These are phyloP conservation scores for Mycena vitilis DNA, from an alignment of 768 basidiomycete species.

Conservation along the genomic window DNA sequence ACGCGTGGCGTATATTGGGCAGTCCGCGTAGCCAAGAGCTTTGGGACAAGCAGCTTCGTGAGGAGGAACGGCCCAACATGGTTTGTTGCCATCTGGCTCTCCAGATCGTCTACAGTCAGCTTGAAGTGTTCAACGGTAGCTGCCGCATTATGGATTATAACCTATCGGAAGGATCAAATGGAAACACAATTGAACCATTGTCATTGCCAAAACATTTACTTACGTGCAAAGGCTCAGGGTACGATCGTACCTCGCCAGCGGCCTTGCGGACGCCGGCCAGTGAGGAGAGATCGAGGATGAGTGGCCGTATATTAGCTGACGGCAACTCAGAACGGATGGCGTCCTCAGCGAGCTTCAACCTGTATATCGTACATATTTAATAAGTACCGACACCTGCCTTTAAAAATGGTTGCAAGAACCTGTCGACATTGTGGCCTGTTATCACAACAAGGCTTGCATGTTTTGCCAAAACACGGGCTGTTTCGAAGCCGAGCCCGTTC, in stretches of 20 bases:
- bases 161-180: neutral
- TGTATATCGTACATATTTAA: neutral
- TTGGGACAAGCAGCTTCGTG: conserved; percentile 9
- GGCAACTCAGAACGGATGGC: conserved; percentile 5
- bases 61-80: conserved; percentile 20
- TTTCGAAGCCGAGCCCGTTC: conserved; percentile 16
- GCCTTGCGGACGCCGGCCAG: conserved; percentile 12
- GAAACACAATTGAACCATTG: no score
- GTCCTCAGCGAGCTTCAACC: conserved; percentile 16
- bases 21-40: conserved; percentile 1
- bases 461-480: conserved; percentile 3
- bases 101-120: conserved; percentile 18
- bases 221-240: conserved; percentile 17
- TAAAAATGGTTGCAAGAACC: neutral
- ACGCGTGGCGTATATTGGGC: conserved; percentile 13
- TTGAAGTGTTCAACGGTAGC: conserved; percentile 13
- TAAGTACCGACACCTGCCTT: no score
- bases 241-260: conserved; percentile 8
- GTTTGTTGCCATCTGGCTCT: conserved; percentile 11
- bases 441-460: conserved; percentile 8
- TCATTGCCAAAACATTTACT: neutral
- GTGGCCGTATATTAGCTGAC: neutral
- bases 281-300: conserved; percentile 17
- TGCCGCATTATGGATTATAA: conserved; percentile 20
- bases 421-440: neutral